A percentile compares a stretch with the other conserved stretches of the same genome.
Evolutionary conservation across 805 yeast species (phyloP).

Genomic region (Isabelozyma gotoi): DNA sequence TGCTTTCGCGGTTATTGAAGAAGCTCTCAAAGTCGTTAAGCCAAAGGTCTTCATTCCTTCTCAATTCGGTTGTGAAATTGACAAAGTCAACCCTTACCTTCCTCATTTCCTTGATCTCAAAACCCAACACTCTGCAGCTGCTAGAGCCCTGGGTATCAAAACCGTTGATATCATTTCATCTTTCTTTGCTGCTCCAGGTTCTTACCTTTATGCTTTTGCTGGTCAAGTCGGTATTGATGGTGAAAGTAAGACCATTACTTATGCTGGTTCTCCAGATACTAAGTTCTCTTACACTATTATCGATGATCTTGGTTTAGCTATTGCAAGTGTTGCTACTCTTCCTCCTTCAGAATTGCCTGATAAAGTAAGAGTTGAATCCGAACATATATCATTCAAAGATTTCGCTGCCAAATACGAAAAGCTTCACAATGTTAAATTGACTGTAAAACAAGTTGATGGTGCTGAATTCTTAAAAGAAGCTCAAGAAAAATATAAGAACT

Average conservation of each 20-base stretch:
- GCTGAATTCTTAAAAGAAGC: constrained; percentile 33
- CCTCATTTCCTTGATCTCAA: constrained; percentile 38
- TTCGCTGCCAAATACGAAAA: constrained; percentile 41
- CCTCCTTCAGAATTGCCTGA: constrained; percentile 44
- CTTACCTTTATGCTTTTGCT: constrained; percentile 31
- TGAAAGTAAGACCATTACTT: constrained; percentile 29
- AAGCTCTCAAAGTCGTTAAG: constrained; percentile 36
- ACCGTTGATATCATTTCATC: constrained; percentile 44
- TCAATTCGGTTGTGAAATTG: constrained; percentile 55
- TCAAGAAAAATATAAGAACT: constrained; percentile 21
- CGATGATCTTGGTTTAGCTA: constrained; percentile 44
- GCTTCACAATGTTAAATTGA: constrained; percentile 31
- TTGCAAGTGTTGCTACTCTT: constrained; percentile 40
- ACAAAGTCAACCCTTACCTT: constrained; percentile 18
- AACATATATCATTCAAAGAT: constrained; percentile 34
- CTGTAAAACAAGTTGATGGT: constrained; percentile 25
- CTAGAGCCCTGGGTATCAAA: constrained; percentile 47
- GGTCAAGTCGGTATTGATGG: constrained; percentile 39
- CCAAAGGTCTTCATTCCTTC: constrained; percentile 59
- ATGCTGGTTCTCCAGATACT: constrained; percentile 40
- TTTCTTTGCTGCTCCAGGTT: constrained; percentile 36
- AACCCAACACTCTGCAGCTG: constrained; percentile 31
- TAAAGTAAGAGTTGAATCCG: constrained; percentile 42
- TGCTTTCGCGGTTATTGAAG: constrained; percentile 34
- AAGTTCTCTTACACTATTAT: constrained; percentile 34